These are phyloP conservation scores for Ogataea siamensis DNA, from an alignment of 805 yeast species.

Conservation along the genomic window DNA sequence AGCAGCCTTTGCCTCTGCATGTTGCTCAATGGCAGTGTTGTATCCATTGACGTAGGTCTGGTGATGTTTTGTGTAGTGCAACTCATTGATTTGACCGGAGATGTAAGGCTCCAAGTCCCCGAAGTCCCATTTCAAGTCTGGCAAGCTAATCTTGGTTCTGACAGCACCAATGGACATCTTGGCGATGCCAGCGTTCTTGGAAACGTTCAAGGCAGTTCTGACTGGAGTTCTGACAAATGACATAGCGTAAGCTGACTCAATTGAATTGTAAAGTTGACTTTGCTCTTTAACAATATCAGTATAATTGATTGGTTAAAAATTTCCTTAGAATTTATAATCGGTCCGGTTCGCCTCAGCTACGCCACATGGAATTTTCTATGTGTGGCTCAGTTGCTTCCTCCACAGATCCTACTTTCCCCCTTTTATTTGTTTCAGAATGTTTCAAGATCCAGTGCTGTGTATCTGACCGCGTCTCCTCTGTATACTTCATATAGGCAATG, in stretches of 20 bases:
- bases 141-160: slow-evolving; percentile 71
- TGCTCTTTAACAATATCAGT: slow-evolving; percentile 2
- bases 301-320: slow-evolving; percentile 5
- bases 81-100: slow-evolving; percentile 81
- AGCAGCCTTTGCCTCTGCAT: slow-evolving; percentile 57
- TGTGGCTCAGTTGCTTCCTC: slow-evolving; percentile 6
- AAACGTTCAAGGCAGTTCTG: slow-evolving; percentile 23
- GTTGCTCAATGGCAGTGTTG: slow-evolving; percentile 74
- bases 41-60: slow-evolving; percentile 87
- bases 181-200: slow-evolving; percentile 14
- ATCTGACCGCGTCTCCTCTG: slow-evolving; percentile 2
- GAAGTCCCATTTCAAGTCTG: slow-evolving; percentile 80
- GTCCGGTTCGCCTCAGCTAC: slow-evolving; percentile 1
- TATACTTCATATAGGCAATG: not conserved
- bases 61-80: slow-evolving; percentile 88
- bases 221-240: slow-evolving; percentile 29
- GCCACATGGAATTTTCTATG: slow-evolving; percentile 5
- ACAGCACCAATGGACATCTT: slow-evolving; percentile 24
- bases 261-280: slow-evolving; percentile 1
- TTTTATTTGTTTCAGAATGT: slow-evolving; percentile 14
- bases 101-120: slow-evolving; percentile 85
- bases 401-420: slow-evolving; percentile 10
- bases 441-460: not conserved
- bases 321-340: not conserved
- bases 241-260: slow-evolving; percentile 12